Conservation (phyloP, 2,329 filamentous ascomycete species). For the Arthrobotrys sinensis region DNA sequence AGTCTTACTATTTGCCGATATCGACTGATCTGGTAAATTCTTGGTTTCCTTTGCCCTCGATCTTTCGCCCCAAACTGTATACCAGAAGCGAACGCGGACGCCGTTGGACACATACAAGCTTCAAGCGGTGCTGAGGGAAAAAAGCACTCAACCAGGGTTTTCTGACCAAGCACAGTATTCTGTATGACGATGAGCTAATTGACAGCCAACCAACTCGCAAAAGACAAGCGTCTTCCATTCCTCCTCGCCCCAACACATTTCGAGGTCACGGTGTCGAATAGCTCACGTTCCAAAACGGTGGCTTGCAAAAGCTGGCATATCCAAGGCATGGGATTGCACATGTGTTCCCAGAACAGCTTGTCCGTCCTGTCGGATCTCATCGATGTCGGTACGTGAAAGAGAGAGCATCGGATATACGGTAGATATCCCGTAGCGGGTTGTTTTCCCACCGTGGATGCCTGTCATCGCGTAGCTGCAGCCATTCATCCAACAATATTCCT, state of each 20-base stretch:
- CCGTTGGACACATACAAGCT: slow-evolving; percentile 20
- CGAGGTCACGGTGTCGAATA: slow-evolving; percentile 3
- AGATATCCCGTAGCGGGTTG: slow-evolving; percentile 45
- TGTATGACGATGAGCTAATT: slow-evolving; percentile 42
- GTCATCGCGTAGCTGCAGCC: slow-evolving; percentile 40
- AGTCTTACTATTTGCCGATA: slow-evolving; percentile 37
- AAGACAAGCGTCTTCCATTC: slow-evolving; percentile 9
- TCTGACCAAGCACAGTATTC: slow-evolving; percentile 15
- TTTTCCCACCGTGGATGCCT: slow-evolving; percentile 21
- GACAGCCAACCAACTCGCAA: slow-evolving; percentile 23
- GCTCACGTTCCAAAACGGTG: slow-evolving; percentile 9
- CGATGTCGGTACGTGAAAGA: not conserved
- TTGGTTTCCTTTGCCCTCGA: slow-evolving; percentile 17
- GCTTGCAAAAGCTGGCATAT: not conserved
- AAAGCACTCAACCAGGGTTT: slow-evolving; percentile 8
- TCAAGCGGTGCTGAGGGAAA: slow-evolving; percentile 27
- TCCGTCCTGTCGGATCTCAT: slow-evolving; percentile 19
- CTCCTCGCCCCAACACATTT: slow-evolving; percentile 16
- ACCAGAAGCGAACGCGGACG: slow-evolving; percentile 32
- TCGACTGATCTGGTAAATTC: not conserved
- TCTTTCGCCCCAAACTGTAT: slow-evolving; percentile 26
- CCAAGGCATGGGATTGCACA: slow-evolving; percentile 39
- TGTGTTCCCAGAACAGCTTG: slow-evolving; percentile 5
- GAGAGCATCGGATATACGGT: slow-evolving; percentile 47
- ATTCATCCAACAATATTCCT: not conserved